These are phyloP conservation scores for Fraxinus cuspidata DNA, from an alignment of 257 asterid species.

Conservation along the genomic window DNA sequence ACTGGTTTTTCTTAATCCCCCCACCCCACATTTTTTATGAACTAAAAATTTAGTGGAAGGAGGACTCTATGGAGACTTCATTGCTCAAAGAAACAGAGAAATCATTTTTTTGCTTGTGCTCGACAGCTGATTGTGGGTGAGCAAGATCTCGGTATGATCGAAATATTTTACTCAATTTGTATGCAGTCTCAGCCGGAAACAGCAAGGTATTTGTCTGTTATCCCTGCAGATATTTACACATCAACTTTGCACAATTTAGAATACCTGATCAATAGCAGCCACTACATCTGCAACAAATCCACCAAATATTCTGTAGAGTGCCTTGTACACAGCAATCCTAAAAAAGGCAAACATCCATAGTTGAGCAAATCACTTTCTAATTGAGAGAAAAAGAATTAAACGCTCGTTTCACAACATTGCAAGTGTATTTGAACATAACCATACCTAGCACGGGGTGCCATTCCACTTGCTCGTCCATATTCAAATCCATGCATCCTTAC, in stretches of 20 bases:
- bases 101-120: background rate
- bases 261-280: conserved; percentile 99
- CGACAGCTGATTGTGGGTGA: background rate
- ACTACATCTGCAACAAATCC: conserved; percentile 97
- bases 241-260: conserved; percentile 1
- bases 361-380: conserved; percentile 11
- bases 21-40: background rate
- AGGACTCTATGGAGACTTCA: background rate
- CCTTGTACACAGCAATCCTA: conserved; percentile 99
- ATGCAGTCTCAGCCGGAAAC: background rate
- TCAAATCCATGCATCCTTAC: conserved; percentile 94
- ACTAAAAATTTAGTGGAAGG: background rate
- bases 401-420: conserved; percentile 2
- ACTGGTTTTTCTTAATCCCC: background rate
- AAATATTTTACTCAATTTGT: background rate
- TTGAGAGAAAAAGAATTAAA: background rate
- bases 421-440: conserved; percentile 14
- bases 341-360: conserved; percentile 30
- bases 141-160: background rate
- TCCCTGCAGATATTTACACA: conserved; percentile 1
- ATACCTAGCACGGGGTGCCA: conserved; percentile 99
- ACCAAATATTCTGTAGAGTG: conserved; percentile 91
- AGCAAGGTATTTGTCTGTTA: background rate
- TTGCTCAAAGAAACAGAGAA: background rate
- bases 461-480: conserved; percentile 98